Base-by-base conservation (phyloP, 345 rosid species). In the Raphanus raphanistrum region DNA sequence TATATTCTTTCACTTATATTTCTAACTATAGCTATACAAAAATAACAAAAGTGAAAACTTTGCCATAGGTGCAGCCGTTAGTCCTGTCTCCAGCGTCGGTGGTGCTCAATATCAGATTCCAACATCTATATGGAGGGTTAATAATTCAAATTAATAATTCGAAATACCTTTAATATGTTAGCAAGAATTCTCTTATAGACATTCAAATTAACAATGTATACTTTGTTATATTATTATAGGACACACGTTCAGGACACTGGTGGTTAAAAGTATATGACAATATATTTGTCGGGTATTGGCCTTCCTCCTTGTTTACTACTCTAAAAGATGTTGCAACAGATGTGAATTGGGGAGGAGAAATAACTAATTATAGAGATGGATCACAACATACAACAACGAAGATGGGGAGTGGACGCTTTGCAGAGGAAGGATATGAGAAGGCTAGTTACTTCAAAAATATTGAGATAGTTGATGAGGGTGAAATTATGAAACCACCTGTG, bases 401-500 rank as follows among this genome's bases (percentile, higher is more conserved):
- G 2, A 87, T 87, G 88, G 88, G 88, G 3, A 85, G 90, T 64
- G 87, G 87, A 0, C 81, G 63, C 68, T 87, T 85, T 16, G 79
- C 87, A 0, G 70, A 58, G 3, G 80, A 72, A 66, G 84, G 88
- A 38, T 80, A 55, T 28, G 71, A 84, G 13, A 85, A 69, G 11
- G 67, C 90, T 8, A 63, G 84, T 48, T 87, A 55, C 58, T 75
- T 85, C 63, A 70, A 60, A 60, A 80, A 81, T 33, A 0, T 68
- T 16, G 52, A 84, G 65, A 76, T 85, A 3, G 78, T 86, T 71
- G 86, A 87, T 68, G 81, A 45, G 8, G 59, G 80, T 29, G 83
- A 85, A 67, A 75, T 73, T 36, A 79, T 70, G 11, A 81, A 70
- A 73, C 75, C 28, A 10, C 86, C 84, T 5, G 77, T 65, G 48